phyloP scores from a whole-genome alignment of 2,329 filamentous ascomycete genomes.

The Aspergillus chevalieri region DNA sequence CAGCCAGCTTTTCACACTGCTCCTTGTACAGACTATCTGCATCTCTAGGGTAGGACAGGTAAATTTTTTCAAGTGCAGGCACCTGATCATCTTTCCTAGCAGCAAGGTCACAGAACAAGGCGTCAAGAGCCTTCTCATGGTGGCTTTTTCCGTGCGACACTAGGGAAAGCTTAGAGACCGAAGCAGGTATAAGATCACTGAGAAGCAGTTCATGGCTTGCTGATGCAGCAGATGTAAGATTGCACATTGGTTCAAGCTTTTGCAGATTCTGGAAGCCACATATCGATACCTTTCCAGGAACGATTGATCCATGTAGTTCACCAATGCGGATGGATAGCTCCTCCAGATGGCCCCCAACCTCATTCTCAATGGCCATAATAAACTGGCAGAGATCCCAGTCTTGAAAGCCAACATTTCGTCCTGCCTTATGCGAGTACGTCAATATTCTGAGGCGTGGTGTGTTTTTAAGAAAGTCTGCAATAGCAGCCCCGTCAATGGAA shows the following conservation, averaged over 20 bases:
- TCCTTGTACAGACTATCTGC: slow-evolving; percentile 13
- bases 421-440: slow-evolving; percentile 12
- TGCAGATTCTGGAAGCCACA: slow-evolving; percentile 13
- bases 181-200: slow-evolving; percentile 11
- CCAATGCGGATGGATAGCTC: slow-evolving; percentile 13
- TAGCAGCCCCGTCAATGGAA: slow-evolving; percentile 13
- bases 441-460: slow-evolving; percentile 14
- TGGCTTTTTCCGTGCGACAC: slow-evolving; percentile 7
- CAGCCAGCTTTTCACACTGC: slow-evolving; percentile 7
- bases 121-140: slow-evolving; percentile 14
- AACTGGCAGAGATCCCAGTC: slow-evolving; percentile 21
- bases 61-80: slow-evolving; percentile 13
- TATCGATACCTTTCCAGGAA: slow-evolving; percentile 16
- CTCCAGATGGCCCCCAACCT: slow-evolving; percentile 16
- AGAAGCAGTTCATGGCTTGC: slow-evolving; percentile 3
- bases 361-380: slow-evolving; percentile 11
- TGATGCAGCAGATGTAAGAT: slow-evolving; percentile 6
- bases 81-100: slow-evolving; percentile 9
- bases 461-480: slow-evolving; percentile 16
- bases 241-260: slow-evolving; percentile 15
- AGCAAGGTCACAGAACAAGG: slow-evolving; percentile 14
- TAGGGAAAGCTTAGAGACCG: slow-evolving; percentile 12
- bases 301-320: slow-evolving; percentile 9
- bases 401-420: slow-evolving; percentile 4
- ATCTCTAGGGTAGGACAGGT: slow-evolving; percentile 6